Conservation (phyloP, 805 yeast genomes). For the Monosporozyma unispora region DNA sequence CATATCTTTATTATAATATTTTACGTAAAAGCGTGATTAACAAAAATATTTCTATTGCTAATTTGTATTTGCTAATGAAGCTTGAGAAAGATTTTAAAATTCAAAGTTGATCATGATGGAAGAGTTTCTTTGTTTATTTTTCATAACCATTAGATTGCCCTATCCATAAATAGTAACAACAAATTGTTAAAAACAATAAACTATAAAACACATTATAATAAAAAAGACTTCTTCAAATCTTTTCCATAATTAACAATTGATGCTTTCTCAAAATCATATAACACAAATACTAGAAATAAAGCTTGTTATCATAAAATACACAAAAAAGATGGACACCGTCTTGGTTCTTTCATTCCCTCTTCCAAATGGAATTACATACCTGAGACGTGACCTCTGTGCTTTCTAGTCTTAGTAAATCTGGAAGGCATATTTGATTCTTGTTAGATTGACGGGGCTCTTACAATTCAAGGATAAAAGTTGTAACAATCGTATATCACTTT, state of each 20-base stretch:
- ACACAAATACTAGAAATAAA: conserved; percentile 6
- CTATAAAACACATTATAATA: not conserved
- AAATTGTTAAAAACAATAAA: not conserved
- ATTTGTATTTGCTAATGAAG: not conserved
- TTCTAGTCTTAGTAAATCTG: conserved; percentile 98
- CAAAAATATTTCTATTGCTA: not conserved
- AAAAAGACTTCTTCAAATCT: not conserved
- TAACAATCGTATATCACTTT: not conserved
- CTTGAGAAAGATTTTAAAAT: too few species aligned
- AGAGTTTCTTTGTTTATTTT: conserved; percentile 3
- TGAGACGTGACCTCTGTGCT: conserved; percentile 99
- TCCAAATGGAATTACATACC: conserved; percentile 55
- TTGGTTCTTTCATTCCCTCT: conserved; percentile 36
- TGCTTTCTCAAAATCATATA: not conserved
- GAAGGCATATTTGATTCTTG: conserved; percentile 70
- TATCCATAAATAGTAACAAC: not conserved
- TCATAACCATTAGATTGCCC: not conserved
- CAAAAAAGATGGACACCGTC: conserved; percentile 18
- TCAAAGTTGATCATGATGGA: conserved; percentile 4
- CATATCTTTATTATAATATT: not conserved
- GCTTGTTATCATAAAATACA: conserved; percentile 7
- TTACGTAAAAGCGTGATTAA: not conserved
- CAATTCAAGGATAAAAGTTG: not conserved
- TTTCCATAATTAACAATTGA: not conserved
- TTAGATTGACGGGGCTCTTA: conserved; percentile 4